Conservation (phyloP, 169 alveolate species). For the Cryptosporidium felis region DNA sequence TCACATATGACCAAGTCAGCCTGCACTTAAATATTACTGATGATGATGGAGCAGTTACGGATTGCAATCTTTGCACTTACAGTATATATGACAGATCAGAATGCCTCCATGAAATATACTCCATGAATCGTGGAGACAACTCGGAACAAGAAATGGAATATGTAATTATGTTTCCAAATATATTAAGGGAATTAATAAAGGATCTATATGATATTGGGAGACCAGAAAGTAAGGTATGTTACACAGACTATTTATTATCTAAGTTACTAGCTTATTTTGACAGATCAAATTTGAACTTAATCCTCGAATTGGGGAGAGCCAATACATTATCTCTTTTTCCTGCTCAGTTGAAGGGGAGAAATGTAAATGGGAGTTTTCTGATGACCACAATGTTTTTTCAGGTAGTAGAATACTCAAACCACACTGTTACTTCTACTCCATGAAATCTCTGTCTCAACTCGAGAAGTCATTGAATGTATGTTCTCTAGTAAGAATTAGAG, state of each 20-base stretch:
- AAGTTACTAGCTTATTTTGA: not conserved
- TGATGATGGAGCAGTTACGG: conserved; percentile 66
- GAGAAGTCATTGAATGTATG: conserved; percentile 40
- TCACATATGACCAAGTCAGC: conserved; percentile 44
- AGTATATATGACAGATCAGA: conserved; percentile 33
- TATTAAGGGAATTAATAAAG: conserved; percentile 44
- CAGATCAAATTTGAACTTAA: conserved; percentile 34
- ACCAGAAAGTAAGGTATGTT: conserved; percentile 60
- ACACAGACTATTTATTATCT: too few species aligned
- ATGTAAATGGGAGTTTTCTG: conserved; percentile 66
- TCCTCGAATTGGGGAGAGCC: not conserved
- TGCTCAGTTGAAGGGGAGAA: conserved; percentile 60
- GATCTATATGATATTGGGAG: conserved; percentile 60
- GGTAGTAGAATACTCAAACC: not conserved
- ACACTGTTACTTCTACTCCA: not conserved
- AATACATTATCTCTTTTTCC: conserved; percentile 47
- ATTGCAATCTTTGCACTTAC: conserved; percentile 51
- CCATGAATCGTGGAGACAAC: not conserved
- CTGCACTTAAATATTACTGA: conserved; percentile 49
- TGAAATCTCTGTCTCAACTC: conserved; percentile 41
- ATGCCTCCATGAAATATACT: not conserved
- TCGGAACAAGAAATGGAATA: conserved; percentile 2
- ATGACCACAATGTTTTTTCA: conserved; percentile 50
- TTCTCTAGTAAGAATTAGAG: conserved; percentile 9
- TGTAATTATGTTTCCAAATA: conserved; percentile 28